phyloP scores from a whole-genome alignment of 164 flowering plant species.

The Saururus chinensis region DNA sequence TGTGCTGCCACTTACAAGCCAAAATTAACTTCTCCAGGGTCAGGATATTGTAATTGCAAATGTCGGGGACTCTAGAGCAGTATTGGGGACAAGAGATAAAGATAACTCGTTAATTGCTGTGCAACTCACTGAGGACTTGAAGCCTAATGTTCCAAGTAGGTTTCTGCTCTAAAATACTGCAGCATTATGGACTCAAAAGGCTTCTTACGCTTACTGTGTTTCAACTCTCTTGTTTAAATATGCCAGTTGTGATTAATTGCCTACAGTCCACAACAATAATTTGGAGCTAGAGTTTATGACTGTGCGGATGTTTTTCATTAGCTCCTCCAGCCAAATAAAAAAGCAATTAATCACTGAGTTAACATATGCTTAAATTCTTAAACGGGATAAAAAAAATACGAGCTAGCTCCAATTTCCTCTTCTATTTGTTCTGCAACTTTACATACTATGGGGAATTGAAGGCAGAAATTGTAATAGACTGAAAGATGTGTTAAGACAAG shows the following conservation, averaged over 20 bases:
- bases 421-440: background rate
- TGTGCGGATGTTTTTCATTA: too few relatives aligned
- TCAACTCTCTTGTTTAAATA: too few relatives aligned
- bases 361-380: background rate
- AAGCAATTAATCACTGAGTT: background rate
- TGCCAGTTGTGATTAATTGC: background rate
- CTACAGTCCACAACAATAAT: too few relatives aligned
- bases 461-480: background rate
- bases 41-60: conserved; percentile 50
- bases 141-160: conserved; percentile 60
- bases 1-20: background rate
- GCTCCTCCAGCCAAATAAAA: background rate
- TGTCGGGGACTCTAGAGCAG: conserved; percentile 66
- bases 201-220: background rate
- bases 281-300: background rate
- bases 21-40: conserved; percentile 26
- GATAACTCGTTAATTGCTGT: conserved; percentile 34
- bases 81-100: conserved; percentile 46
- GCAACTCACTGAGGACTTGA: conserved; percentile 70
- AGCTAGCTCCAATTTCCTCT: background rate
- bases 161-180: background rate
- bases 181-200: too few relatives aligned
- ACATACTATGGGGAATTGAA: background rate
- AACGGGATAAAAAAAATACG: background rate
- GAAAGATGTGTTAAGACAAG: too few relatives aligned